Percentiles rank a stretch among this genome's conserved stretches.
These are phyloP conservation scores for Ogataea trehalophila DNA, from an alignment of 805 yeast genomes.

Conservation along the genomic window DNA sequence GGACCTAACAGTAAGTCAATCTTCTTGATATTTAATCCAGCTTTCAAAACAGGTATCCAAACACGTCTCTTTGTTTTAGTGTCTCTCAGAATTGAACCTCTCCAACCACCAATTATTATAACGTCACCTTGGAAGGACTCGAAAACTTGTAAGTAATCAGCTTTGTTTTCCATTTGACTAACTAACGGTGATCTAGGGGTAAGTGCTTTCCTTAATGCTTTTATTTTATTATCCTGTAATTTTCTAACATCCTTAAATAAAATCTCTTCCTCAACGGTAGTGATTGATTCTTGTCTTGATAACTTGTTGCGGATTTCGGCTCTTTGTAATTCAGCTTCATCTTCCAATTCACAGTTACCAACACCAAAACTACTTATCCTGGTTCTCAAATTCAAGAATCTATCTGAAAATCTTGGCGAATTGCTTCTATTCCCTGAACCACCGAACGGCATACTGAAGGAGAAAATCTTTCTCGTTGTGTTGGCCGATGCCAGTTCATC, in stretches of 20 bases:
- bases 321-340: conserved; percentile 12
- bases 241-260: conserved; percentile 51
- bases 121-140: conserved; percentile 71
- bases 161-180: conserved; percentile 18
- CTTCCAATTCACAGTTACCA: neutral
- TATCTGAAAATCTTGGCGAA: conserved; percentile 10
- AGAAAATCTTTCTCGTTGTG: conserved; percentile 34
- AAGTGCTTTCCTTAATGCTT: conserved; percentile 65
- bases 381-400: conserved; percentile 12
- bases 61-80: conserved; percentile 56
- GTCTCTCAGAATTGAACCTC: conserved; percentile 78
- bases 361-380: conserved; percentile 17
- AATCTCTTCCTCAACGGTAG: conserved; percentile 59
- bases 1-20: conserved; percentile 74
- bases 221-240: conserved; percentile 59
- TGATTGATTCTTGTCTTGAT: conserved; percentile 50
- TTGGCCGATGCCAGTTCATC: conserved; percentile 11
- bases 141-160: conserved; percentile 43
- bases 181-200: conserved; percentile 25
- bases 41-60: conserved; percentile 81
- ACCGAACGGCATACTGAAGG: conserved; percentile 58
- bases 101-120: conserved; percentile 79
- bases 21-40: conserved; percentile 71
- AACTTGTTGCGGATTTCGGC: conserved; percentile 37
- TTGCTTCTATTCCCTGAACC: conserved; percentile 32